These are phyloP conservation scores for Phycomyces nitens DNA, from an alignment of 192 early-diverging fungal species.

Conservation along the genomic window DNA sequence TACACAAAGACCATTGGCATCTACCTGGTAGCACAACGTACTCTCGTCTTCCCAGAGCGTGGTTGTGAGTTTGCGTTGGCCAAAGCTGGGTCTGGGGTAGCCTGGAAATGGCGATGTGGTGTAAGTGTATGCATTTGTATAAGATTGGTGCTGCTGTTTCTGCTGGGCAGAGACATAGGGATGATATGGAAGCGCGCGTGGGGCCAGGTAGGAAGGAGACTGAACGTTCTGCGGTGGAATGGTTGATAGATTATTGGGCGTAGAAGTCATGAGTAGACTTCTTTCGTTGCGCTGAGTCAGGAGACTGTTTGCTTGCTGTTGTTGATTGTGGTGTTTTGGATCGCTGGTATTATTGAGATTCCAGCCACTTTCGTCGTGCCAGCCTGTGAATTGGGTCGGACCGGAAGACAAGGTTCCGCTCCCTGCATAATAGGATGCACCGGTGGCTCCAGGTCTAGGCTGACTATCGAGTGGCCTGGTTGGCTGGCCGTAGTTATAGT, in stretches of 20 bases:
- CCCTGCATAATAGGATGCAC: neutral
- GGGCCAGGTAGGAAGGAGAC: too few relatives aligned
- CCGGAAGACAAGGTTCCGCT: neutral
- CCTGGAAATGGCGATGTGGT: neutral
- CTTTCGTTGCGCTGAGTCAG: too few relatives aligned
- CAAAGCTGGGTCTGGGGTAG: neutral
- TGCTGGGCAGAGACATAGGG: neutral
- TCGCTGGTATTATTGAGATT: neutral
- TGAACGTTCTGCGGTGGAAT: too few relatives aligned
- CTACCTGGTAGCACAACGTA: constrained; percentile 77
- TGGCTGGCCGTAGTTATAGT: too few relatives aligned
- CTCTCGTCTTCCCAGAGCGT: constrained; percentile 84
- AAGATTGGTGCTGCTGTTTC: neutral
- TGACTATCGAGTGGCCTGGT: too few relatives aligned
- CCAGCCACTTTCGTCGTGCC: constrained; percentile 1
- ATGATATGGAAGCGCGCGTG: neutral
- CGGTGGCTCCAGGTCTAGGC: too few relatives aligned
- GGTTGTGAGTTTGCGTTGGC: constrained; percentile 55
- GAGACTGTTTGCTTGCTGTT: neutral
- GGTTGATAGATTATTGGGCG: neutral
- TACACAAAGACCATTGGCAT: constrained; percentile 76
- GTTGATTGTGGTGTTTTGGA: neutral
- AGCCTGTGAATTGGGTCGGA: neutral
- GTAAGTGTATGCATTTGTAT: neutral
- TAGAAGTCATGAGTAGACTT: neutral